A percentile compares a stretch with the other conserved stretches of the same genome.
Conservation (phyloP, 257 asterid genomes). For the Solanum pimpinellifolium region DNA sequence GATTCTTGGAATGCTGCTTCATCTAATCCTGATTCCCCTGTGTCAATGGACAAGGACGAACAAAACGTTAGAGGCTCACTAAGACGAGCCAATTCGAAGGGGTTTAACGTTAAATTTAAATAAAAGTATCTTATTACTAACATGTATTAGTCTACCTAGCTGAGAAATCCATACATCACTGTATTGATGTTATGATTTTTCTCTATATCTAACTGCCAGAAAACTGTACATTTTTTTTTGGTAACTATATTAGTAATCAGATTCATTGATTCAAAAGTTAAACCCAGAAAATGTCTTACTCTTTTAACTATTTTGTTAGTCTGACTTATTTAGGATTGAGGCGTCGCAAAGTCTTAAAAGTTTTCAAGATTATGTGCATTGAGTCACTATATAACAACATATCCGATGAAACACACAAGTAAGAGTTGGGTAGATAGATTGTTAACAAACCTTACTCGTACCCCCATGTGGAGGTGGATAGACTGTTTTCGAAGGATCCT, state of each 20-base stretch:
- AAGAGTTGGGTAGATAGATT: background rate
- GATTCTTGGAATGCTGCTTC: constrained; percentile 10
- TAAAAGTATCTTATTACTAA: background rate
- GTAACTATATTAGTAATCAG: background rate
- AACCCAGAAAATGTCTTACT: background rate
- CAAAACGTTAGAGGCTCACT: background rate
- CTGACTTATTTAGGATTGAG: background rate
- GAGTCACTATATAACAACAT: background rate
- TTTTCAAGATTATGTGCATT: background rate
- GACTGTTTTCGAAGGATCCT: background rate
- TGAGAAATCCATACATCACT: background rate
- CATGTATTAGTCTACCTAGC: background rate
- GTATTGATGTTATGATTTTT: background rate
- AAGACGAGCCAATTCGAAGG: constrained; percentile 63
- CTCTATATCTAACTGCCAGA: background rate
- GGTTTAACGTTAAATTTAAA: constrained; percentile 50
- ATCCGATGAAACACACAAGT: background rate
- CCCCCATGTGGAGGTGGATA: background rate
- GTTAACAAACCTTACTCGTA: too few relatives aligned
- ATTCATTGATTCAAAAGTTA: background rate
- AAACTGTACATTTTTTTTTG: background rate
- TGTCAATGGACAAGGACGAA: constrained; percentile 4
- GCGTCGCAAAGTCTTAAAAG: background rate
- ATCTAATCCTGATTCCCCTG: constrained; percentile 5
- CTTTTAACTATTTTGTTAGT: background rate